Conservation (phyloP, 345 rosid genomes). For the Laguncularia racemosa region DNA sequence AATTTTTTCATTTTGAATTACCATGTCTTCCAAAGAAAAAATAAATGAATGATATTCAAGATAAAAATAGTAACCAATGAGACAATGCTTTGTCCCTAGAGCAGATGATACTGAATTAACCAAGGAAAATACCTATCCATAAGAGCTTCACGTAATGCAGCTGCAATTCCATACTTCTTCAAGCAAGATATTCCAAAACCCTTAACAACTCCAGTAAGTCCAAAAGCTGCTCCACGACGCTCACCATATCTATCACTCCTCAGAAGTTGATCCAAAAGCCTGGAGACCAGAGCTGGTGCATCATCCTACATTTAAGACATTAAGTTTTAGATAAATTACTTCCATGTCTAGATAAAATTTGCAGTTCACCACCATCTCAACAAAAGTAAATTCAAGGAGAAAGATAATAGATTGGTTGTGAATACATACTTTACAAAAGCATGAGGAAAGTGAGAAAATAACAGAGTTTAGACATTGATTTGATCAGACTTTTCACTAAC, state of each 20-base stretch:
- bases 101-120: not conserved
- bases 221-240: constrained; percentile 98
- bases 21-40: no score
- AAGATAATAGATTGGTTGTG: no score
- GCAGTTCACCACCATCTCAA: no score
- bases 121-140: constrained; percentile 53
- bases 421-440: no score
- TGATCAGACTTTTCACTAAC: no score
- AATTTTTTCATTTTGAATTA: no score
- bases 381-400: no score
- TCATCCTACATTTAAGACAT: constrained; percentile 41
- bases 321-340: not conserved
- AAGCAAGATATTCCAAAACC: constrained; percentile 87
- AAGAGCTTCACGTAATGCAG: constrained; percentile 57
- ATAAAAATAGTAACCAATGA: not conserved
- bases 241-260: constrained; percentile 95
- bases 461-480: no score
- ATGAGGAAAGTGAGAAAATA: no score
- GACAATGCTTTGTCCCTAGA: no score
- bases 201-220: constrained; percentile 88
- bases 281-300: constrained; percentile 61
- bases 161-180: constrained; percentile 68
- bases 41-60: not conserved
- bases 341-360: no score
- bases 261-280: constrained; percentile 75